Evolutionary conservation across 2,329 filamentous ascomycete species (phyloP).

Genomic region (Botryotinia globosa): DNA sequence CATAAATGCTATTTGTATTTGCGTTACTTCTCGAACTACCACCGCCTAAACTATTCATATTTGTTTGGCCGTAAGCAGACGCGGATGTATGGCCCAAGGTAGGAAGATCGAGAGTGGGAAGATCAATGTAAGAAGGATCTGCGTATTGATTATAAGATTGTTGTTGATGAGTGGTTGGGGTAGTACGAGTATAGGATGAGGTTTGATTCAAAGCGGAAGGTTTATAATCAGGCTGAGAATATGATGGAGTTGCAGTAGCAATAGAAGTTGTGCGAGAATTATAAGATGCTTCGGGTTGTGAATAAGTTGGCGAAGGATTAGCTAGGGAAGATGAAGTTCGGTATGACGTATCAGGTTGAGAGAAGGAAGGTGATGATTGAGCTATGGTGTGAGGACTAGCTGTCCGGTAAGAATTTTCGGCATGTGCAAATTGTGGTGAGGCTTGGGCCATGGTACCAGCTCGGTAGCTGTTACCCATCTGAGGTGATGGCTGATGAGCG

Average conservation of each 20-base stretch:
- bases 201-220: constrained; percentile 28
- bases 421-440: constrained; percentile 35
- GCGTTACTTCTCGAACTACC: constrained; percentile 21
- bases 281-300: constrained; percentile 30
- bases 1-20: constrained; percentile 22
- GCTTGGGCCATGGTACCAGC: constrained; percentile 31
- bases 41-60: constrained; percentile 18
- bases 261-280: constrained; percentile 32
- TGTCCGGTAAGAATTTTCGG: constrained; percentile 35
- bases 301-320: constrained; percentile 36
- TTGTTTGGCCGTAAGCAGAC: constrained; percentile 19
- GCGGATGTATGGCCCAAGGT: constrained; percentile 32
- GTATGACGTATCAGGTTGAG: constrained; percentile 32
- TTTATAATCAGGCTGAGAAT: constrained; percentile 30
- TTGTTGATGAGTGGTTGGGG: constrained; percentile 34
- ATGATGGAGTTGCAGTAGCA: constrained; percentile 31
- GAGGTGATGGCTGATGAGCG: constrained; percentile 35
- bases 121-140: constrained; percentile 35
- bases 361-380: constrained; percentile 35
- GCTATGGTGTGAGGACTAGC: constrained; percentile 35
- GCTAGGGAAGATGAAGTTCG: constrained; percentile 30
- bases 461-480: constrained; percentile 33
- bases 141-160: constrained; percentile 34
- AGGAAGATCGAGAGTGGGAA: constrained; percentile 33
- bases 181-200: constrained; percentile 30